Percentiles rank a stretch among this genome's conserved stretches.
phyloP scores from a whole-genome alignment of 2,329 filamentous ascomycete genomes.

The Coleophoma eucalyptorum region DNA sequence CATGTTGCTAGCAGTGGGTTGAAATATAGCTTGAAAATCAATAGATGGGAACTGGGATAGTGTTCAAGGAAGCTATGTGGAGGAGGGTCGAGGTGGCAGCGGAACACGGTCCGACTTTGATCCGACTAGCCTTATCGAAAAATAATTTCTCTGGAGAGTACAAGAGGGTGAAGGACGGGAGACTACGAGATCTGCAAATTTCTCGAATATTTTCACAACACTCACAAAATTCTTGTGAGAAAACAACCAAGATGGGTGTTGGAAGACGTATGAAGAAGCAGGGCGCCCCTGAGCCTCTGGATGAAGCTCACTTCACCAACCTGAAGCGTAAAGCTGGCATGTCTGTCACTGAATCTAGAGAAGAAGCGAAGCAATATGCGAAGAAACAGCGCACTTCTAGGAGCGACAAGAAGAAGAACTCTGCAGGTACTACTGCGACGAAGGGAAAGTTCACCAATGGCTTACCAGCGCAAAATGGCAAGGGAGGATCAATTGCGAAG shows the following conservation, averaged over 20 bases:
- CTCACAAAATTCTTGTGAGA: not conserved
- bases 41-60: not conserved
- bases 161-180: not conserved
- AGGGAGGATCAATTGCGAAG: conserved; percentile 27
- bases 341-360: conserved; percentile 53
- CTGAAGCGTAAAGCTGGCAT: conserved; percentile 81
- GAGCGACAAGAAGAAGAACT: conserved; percentile 31
- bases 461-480: conserved; percentile 21
- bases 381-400: conserved; percentile 61
- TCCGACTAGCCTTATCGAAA: not conserved
- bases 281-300: conserved; percentile 77
- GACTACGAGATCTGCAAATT: not conserved
- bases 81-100: too few species aligned
- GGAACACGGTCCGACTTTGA: not conserved
- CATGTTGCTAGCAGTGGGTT: conserved; percentile 44
- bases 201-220: conserved; percentile 1
- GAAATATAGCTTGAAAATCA: not conserved
- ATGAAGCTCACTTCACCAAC: conserved; percentile 74
- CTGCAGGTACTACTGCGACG: conserved; percentile 21
- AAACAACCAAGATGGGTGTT: conserved; percentile 66
- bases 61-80: too few species aligned
- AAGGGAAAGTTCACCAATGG: conserved; percentile 32
- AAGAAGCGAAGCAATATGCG: conserved; percentile 37
- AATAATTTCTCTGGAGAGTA: not conserved
- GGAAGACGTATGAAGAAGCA: conserved; percentile 96